Evolutionary conservation across 2,329 filamentous ascomycete genomes (phyloP), one percentile per base, ranked within the genome.

Genomic region (Hypoxylon sp.): DNA sequence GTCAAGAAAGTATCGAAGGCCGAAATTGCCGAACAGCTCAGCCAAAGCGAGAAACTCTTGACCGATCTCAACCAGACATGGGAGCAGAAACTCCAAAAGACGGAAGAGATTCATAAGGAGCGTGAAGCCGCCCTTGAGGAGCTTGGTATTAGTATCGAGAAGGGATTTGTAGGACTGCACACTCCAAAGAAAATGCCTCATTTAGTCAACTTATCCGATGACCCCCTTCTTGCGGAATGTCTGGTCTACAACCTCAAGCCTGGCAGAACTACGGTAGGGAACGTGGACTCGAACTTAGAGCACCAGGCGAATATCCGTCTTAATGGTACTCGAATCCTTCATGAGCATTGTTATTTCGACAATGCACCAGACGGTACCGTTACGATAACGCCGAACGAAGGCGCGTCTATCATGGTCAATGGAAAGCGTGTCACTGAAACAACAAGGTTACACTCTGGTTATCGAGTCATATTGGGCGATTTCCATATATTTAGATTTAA

Each of bases 401-500:
- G 93, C n/a, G 96, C 96, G 0, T 94, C 94, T 10, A 93, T 99
- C 64, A 99, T 99, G 96, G 94, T 99, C 58, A 99, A 99, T 76
- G 96, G 96, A 64, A 88, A 95, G 71, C 92, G 94, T 17, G 92
- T 98, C 59, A 90, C 94, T 59, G 94, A 94, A 75, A 91, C 94
- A 0, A 94, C 91, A 72, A 89, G 94, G 71, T 85, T 99, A 47
- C 91, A 94, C 77, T 98, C 94, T 75, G 96, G 96, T 5, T 97
- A 94, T 78, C 92, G 96, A 69, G 92, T 99, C 59, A 99, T 99
- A 70, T 85, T 99, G 9, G 96, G 96, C 44, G 96, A 99, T 80
- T 99, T 99, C 75, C 96, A 99, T 79, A 99, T 99, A 68, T 98
- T 99, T 82, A 88, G 96, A 63, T 99, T 99, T 84, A 99, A 98